Evolutionary conservation across 2,329 filamentous ascomycete species (phyloP).

Genomic region (Didymella arachidicola): DNA sequence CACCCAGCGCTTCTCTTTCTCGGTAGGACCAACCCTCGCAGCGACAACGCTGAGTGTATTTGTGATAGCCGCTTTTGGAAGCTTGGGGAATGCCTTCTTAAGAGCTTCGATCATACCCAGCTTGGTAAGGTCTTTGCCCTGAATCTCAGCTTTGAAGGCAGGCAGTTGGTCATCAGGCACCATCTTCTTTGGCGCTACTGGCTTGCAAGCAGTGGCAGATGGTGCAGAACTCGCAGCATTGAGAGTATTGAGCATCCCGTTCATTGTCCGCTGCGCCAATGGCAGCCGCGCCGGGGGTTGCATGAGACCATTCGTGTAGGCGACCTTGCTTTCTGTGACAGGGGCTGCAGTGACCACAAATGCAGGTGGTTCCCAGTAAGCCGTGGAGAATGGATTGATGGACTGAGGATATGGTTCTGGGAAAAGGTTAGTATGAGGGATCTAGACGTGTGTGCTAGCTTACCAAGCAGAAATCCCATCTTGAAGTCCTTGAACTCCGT

Average conservation of each 20-base stretch:
- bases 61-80: conserved; percentile 74
- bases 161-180: conserved; percentile 68
- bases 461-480: conserved; percentile 78
- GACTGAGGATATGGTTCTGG: conserved; percentile 59
- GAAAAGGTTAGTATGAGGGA: conserved; percentile 20
- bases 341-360: conserved; percentile 19
- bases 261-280: conserved; percentile 50
- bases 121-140: conserved; percentile 76
- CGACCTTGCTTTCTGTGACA: conserved; percentile 26
- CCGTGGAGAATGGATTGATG: conserved; percentile 85
- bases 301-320: conserved; percentile 40
- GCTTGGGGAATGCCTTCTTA: conserved; percentile 76
- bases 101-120: conserved; percentile 76
- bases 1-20: conserved; percentile 71
- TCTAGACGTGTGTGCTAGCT: conserved; percentile 37
- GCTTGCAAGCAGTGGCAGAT: conserved; percentile 35
- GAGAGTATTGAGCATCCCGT: conserved; percentile 44
- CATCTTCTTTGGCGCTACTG: conserved; percentile 53
- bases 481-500: conserved; percentile 66
- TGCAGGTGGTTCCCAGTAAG: conserved; percentile 72
- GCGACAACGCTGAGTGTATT: conserved; percentile 73
- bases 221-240: conserved; percentile 29
- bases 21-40: conserved; percentile 67
- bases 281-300: conserved; percentile 54
- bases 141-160: conserved; percentile 74